Evolutionary conservation across 257 asterid genomes (phyloP).

Genomic region (Solanum gracilifrons): DNA sequence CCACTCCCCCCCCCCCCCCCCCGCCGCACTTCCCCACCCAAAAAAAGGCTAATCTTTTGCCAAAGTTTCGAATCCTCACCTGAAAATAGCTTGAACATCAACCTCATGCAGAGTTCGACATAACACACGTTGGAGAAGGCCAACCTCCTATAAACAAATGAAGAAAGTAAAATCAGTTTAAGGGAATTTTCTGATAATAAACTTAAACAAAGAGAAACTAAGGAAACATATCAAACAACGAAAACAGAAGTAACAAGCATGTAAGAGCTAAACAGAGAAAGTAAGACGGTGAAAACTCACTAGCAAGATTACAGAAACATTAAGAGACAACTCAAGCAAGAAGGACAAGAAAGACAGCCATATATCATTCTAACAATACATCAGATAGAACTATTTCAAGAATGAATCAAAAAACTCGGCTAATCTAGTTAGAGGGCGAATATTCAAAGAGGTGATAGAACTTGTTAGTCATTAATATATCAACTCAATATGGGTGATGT

Average conservation of each 20-base stretch:
- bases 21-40: accelerated
- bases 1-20: neutral
- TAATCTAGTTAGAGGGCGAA: neutral
- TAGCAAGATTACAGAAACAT: neutral
- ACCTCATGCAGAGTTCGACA: constrained; percentile 75
- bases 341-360: neutral
- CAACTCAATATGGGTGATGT: neutral
- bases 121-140: constrained; percentile 74
- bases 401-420: neutral
- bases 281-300: neutral
- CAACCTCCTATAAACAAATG: constrained; percentile 67
- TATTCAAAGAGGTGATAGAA: neutral
- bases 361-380: neutral
- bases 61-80: constrained; percentile 29
- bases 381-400: neutral
- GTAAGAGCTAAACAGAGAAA: neutral
- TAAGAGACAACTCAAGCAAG: neutral
- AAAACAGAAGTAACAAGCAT: neutral
- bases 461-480: neutral
- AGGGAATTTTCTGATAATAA: neutral
- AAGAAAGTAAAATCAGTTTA: constrained; percentile 7
- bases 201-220: neutral
- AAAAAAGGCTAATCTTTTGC: neutral
- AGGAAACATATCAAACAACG: neutral
- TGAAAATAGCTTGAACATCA: constrained; percentile 84